Evolutionary conservation across 2,329 filamentous ascomycete genomes (phyloP), one percentile per base, ranked within the genome.

Genomic region (Onygenales sp.): DNA sequence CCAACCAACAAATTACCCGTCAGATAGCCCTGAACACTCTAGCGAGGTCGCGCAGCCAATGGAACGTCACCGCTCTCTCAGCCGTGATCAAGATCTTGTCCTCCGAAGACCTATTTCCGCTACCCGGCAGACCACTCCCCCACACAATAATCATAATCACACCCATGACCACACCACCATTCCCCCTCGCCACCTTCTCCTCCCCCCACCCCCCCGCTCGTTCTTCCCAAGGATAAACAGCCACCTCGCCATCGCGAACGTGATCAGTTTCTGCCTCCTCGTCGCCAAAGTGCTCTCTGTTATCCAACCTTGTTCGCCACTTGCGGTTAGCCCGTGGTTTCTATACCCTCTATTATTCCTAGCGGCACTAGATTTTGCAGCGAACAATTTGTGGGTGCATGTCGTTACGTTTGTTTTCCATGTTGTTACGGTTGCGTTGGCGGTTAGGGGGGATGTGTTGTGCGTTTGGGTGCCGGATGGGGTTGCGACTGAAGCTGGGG

Each of bases 221-320:
- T 53, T 69, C 17, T 57, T 64, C 50, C 44, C 43, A 17, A 46
- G 43, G 39, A 42, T 43, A 51, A 66, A 6, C 60, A 60, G 33
- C 61, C 69, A 41, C 60, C 46, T 57, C 59, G 58, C 63, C 61
- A 7, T 64, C 54, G 36, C 67, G 69, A 57, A 62, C 48, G 51
- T 72, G 5, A 58, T 79, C 17, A 84, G 84, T 47, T 69, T 88
- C 2, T 61, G 68, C 1, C 60, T 91, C 1, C 91, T 95, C 61
- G 66, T 85, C 5, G 59, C 78, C 49, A 95, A 95, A 67, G 70
- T 90, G 7, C 70, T 78, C 10, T 81, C 82, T 0, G 69, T 93
- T 8, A 76, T 79, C 2, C 76, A 78, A 46, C 80, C 85, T 0
- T 95, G 90, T 66, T 82, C 82, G 65, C 89, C 89, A 0, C 83